phyloP scores from a whole-genome alignment of 108 stramenopile species.

The Mediolabrus comicus region DNA sequence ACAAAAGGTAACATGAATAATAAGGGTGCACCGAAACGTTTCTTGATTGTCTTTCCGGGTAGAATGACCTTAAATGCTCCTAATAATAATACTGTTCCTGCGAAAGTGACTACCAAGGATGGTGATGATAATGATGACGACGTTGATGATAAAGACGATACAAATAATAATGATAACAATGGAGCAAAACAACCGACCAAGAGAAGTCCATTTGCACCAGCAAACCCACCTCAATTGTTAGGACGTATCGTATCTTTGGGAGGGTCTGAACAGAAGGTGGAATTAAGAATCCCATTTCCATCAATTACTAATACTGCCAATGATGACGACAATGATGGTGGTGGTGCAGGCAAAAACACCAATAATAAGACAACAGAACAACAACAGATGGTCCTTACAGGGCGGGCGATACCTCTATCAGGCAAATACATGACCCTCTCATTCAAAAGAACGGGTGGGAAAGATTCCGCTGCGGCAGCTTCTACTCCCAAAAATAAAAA shows the following conservation, averaged over 20 bases:
- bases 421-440: slow-evolving; percentile 38
- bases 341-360: not conserved
- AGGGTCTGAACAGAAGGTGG: slow-evolving; percentile 11
- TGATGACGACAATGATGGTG: slow-evolving; percentile 1
- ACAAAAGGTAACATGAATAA: not conserved
- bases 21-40: slow-evolving; percentile 27
- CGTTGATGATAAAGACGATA: not conserved
- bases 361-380: not conserved
- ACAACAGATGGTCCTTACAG: slow-evolving; percentile 36
- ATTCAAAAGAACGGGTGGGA: slow-evolving; percentile 43
- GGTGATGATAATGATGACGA: not conserved
- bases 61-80: slow-evolving; percentile 29
- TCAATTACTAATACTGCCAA: not conserved
- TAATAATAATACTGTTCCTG: not conserved
- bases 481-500: slow-evolving; percentile 28
- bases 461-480: slow-evolving; percentile 30
- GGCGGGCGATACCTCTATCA: slow-evolving; percentile 33
- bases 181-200: slow-evolving; percentile 1
- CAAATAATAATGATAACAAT: not conserved
- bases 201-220: slow-evolving; percentile 34
- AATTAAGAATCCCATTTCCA: slow-evolving; percentile 36
- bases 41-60: slow-evolving; percentile 41
- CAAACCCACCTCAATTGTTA: slow-evolving; percentile 36
- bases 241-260: slow-evolving; percentile 18
- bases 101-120: slow-evolving; percentile 1